Evolutionary conservation across 1,139 yeast species (phyloP).

Genomic region (Debaryomycetaceae sp.): DNA sequence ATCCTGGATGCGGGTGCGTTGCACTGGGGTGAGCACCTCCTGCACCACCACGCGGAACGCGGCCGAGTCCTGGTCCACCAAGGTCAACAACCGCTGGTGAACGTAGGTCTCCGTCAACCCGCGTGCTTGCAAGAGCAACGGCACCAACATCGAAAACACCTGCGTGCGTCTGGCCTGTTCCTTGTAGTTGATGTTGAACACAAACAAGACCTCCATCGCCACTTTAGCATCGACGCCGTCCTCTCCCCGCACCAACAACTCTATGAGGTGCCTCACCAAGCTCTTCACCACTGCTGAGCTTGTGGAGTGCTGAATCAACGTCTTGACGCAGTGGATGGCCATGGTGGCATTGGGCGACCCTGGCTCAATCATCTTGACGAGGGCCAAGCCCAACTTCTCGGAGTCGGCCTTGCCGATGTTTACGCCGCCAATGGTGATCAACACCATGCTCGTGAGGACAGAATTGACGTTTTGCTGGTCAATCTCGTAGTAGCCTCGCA

Average conservation of each 20-base stretch:
- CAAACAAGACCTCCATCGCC: conserved; percentile 51
- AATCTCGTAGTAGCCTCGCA: conserved; percentile 25
- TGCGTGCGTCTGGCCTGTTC: conserved; percentile 21
- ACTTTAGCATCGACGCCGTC: conserved; percentile 30
- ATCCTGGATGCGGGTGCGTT: conserved; percentile 36
- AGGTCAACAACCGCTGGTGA: conserved; percentile 46
- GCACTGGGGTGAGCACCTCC: conserved; percentile 28
- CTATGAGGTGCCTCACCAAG: conserved; percentile 29
- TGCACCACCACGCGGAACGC: conserved; percentile 53
- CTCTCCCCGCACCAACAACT: conserved; percentile 16
- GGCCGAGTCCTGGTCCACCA: conserved; percentile 46
- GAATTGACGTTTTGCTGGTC: conserved; percentile 32
- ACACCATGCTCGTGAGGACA: conserved; percentile 54
- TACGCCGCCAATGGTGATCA: conserved; percentile 51
- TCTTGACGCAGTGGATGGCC: conserved; percentile 55
- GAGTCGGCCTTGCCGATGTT: conserved; percentile 35
- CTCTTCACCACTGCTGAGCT: conserved; percentile 25
- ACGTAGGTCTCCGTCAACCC: conserved; percentile 33
- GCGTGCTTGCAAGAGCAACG: conserved; percentile 37
- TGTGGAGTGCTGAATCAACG: conserved; percentile 44
- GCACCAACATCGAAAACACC: conserved; percentile 43
- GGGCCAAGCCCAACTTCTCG: conserved; percentile 21
- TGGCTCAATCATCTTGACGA: conserved; percentile 28
- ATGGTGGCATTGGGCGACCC: conserved; percentile 30
- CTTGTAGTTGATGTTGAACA: conserved; percentile 31